Percentiles rank a stretch among this genome's conserved stretches.
Conservation (phyloP, 495 filamentous ascomycete genomes). For the Podospora fimiseda region DNA sequence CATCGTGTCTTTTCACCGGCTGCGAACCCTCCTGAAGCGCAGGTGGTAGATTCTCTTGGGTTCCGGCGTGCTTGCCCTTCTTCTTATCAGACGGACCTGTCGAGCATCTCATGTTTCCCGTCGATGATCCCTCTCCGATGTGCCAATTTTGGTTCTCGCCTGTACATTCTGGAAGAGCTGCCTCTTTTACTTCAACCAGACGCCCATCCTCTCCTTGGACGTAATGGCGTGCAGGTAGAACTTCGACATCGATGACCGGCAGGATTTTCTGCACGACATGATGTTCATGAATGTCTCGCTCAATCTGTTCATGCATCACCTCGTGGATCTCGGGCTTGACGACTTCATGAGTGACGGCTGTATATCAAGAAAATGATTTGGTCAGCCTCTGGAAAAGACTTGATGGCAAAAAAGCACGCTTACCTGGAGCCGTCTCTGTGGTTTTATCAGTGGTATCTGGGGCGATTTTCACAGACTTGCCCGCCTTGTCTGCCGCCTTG, state of each 20-base stretch:
- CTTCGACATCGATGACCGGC: constrained; percentile 46
- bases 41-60: neutral
- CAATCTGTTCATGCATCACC: constrained; percentile 43
- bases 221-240: constrained; percentile 22
- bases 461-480: neutral
- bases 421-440: constrained; percentile 26
- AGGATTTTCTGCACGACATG: constrained; percentile 48
- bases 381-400: neutral
- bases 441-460: constrained; percentile 10
- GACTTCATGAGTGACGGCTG: constrained; percentile 51
- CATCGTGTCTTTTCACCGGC: neutral
- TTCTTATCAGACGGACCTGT: neutral
- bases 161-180: constrained; percentile 2
- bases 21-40: neutral
- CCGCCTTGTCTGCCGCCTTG: neutral
- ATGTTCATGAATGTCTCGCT: constrained; percentile 51
- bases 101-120: neutral
- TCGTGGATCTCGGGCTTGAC: constrained; percentile 41
- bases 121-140: neutral
- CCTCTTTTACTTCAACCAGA: constrained; percentile 2
- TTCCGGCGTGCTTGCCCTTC: neutral
- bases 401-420: neutral
- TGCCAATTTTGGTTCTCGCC: constrained; percentile 1
- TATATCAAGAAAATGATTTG: neutral
- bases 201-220: constrained; percentile 5